phyloP scores from a whole-genome alignment of 345 rosid genomes.

The Lenwebbia sp. region DNA sequence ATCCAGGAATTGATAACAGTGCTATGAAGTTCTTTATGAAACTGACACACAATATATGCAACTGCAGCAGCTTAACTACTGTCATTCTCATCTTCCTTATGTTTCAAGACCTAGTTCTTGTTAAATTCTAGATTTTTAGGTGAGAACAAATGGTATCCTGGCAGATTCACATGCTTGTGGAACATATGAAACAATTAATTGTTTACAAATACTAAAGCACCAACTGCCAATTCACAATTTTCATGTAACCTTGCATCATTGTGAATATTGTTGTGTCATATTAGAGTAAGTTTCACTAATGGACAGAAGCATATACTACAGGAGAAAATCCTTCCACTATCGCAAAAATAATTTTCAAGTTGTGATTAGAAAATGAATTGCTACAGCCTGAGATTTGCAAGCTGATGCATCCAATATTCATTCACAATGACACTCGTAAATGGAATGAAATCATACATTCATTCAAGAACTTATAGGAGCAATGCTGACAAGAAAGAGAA shows the following conservation, averaged over 20 bases:
- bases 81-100: not conserved
- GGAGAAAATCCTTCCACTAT: not conserved
- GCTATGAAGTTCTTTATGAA: not conserved
- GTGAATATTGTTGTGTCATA: not conserved
- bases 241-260: not conserved
- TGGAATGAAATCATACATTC: not conserved
- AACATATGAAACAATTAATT: not conserved
- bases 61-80: not conserved
- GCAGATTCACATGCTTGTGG: not conserved
- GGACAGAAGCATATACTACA: not conserved
- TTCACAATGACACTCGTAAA: not conserved
- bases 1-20: not conserved
- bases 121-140: not conserved
- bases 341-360: not conserved
- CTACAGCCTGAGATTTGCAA: not conserved
- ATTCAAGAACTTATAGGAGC: not conserved
- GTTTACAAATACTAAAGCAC: not conserved
- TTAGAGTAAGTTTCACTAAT: not conserved
- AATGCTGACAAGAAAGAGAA: not conserved
- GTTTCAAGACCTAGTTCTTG: not conserved
- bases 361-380: not conserved
- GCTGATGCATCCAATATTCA: not conserved
- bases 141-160: not conserved
- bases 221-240: not conserved
- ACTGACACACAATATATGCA: not conserved